Base-by-base conservation (phyloP, 208 protist genomes). In the Borovskyia barvae region DNA sequence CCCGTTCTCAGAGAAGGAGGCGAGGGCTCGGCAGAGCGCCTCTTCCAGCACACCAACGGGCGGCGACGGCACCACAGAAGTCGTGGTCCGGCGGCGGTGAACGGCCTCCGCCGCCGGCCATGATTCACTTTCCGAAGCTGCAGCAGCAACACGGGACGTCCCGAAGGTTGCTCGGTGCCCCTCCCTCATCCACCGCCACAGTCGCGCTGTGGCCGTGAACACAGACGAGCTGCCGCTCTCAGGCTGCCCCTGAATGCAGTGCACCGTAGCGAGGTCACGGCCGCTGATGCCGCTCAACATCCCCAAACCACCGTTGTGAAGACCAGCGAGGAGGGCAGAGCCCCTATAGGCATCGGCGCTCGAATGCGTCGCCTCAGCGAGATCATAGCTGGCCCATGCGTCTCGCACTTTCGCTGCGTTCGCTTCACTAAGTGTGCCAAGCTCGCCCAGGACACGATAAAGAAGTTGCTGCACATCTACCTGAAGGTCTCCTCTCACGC, bases 141-240 rank as follows among this genome's bases (percentile, higher is more conserved):
- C n/a, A n/a, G n/a, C n/a, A n/a, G n/a, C n/a, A n/a, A n/a, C n/a
- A n/a, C n/a, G n/a, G n/a, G n/a, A n/a, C n/a, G n/a, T n/a, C n/a
- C n/a, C n/a, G n/a, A n/a, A n/a, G n/a, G n/a, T n/a, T n/a, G n/a
- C n/a, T n/a, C n/a, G n/a, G n/a, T n/a, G n/a, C n/a, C n/a, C n/a
- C n/a, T n/a, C n/a, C n/a, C n/a, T n/a, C n/a, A n/a, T n/a, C 63
- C 63, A 69, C 47, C 29, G 40, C 14, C 63, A 42, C 37, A 61
- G 14, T 6, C 63, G 63, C 25, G 42, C 47, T 6, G 46, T 54
- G 6, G 46, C 45, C 12, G 8, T 20, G 11, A 42, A 61, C 14
- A 29, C n/a, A 12, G 17, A 20, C 8, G n/a, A 40, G 32, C 35
- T 49, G n/a, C n/a, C n/a, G n/a, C n/a, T n/a, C n/a, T n/a, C n/a